Conservation (phyloP, 1,284 basidiomycete genomes). For the Golubevia sp. region DNA sequence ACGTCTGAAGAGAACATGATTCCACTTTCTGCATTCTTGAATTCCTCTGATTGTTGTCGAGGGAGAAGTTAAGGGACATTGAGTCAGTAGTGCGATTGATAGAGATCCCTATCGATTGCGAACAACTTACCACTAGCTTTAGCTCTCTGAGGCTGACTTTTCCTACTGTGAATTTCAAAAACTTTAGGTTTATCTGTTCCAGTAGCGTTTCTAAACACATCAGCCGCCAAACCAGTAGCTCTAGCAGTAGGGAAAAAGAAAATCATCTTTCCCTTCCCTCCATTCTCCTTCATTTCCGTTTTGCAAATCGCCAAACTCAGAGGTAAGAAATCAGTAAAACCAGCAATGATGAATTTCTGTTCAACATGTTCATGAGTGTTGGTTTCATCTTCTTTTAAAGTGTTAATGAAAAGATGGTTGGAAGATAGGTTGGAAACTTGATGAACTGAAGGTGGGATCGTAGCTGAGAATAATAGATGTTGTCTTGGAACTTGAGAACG, state of each 20-base stretch:
- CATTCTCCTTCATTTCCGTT: constrained; percentile 54
- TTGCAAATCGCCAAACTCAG: constrained; percentile 62
- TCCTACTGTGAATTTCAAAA: constrained; percentile 41
- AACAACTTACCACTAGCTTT: constrained; percentile 21
- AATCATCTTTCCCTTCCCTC: constrained; percentile 34
- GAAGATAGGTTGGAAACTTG: constrained; percentile 43
- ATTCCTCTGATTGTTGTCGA: too few species aligned
- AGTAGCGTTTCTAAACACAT: constrained; percentile 62
- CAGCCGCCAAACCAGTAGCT: constrained; percentile 68
- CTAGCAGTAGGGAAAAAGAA: constrained; percentile 74
- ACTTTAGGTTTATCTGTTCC: constrained; percentile 12
- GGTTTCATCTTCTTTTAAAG: constrained; percentile 69
- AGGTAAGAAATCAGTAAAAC: constrained; percentile 65
- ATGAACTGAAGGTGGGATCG: constrained; percentile 63
- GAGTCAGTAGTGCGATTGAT: not conserved
- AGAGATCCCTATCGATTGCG: too few species aligned
- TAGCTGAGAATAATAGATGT: constrained; percentile 65
- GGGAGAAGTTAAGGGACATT: constrained; percentile 66
- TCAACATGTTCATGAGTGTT: constrained; percentile 73
- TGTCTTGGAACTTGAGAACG: constrained; percentile 55
- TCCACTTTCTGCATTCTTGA: constrained; percentile 66
- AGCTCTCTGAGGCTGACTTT: constrained; percentile 26
- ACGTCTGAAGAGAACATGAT: constrained; percentile 87
- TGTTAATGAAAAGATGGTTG: constrained; percentile 71
- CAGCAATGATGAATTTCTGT: constrained; percentile 66